These are phyloP conservation scores for Mycena vitilis DNA, from an alignment of 768 basidiomycete genomes.

Conservation along the genomic window DNA sequence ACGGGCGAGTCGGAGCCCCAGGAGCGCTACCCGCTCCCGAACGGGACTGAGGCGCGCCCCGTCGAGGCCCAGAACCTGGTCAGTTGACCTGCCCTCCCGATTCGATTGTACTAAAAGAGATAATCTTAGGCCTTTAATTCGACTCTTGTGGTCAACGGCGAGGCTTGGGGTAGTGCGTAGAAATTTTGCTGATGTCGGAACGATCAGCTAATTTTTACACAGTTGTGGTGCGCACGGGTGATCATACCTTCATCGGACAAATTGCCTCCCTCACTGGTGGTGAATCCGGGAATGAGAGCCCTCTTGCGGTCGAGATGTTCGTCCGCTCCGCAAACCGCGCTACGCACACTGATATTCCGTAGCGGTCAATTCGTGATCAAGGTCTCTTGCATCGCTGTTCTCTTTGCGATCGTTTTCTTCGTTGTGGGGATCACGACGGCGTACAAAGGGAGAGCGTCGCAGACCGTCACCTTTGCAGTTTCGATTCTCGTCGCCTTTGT, in stretches of 20 bases:
- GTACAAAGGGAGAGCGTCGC: conserved; percentile 70
- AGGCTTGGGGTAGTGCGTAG: conserved; percentile 72
- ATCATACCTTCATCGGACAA: conserved; percentile 76
- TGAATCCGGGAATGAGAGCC: conserved; percentile 73
- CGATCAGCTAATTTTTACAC: conserved; percentile 1
- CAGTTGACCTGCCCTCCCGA: conserved; percentile 18
- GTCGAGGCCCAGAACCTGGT: conserved; percentile 78
- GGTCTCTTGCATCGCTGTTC: conserved; percentile 69
- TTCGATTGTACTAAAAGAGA: conserved; percentile 2
- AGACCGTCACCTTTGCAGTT: conserved; percentile 68
- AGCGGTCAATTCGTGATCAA: conserved; percentile 72
- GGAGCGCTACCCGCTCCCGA: conserved; percentile 60
- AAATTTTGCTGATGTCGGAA: too few relatives aligned
- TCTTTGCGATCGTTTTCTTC: conserved; percentile 74
- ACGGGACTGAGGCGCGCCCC: conserved; percentile 60
- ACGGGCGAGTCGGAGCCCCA: conserved; percentile 81
- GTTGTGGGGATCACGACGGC: conserved; percentile 73
- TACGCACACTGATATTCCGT: conserved; percentile 13
- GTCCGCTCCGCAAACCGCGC: conserved; percentile 26
- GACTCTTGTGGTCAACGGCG: conserved; percentile 76
- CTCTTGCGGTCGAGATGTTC: conserved; percentile 75
- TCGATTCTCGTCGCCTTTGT: conserved; percentile 64
- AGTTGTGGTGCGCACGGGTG: conserved; percentile 77
- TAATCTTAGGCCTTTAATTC: conserved; percentile 71
- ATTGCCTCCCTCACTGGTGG: conserved; percentile 75